Evolutionary conservation across 352 stramenopile species (phyloP).

Genomic region (Saprolegnia parasitica): DNA sequence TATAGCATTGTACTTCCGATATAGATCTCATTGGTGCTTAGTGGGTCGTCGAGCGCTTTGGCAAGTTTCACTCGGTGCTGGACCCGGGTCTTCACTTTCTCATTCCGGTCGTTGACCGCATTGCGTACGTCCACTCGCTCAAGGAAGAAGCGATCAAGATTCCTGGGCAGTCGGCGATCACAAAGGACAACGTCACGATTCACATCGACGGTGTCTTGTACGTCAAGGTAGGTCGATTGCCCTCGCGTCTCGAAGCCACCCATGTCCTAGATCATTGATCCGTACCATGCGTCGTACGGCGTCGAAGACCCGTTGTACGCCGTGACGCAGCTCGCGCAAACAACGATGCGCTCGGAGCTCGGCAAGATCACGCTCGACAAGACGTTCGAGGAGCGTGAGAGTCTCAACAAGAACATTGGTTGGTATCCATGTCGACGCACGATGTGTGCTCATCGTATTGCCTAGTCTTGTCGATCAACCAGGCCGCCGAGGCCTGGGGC

Average conservation of each 20-base stretch:
- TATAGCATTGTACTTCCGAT: neutral
- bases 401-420: constrained; percentile 84
- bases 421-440: neutral
- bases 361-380: constrained; percentile 92
- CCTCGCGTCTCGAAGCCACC: constrained; percentile 72
- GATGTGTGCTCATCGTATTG: neutral
- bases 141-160: constrained; percentile 92
- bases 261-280: constrained; percentile 43
- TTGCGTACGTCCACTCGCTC: constrained; percentile 89
- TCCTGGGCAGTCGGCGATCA: constrained; percentile 85
- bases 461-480: constrained; percentile 83
- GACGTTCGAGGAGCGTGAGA: constrained; percentile 91
- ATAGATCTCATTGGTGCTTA: constrained; percentile 4
- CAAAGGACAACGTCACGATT: constrained; percentile 89
- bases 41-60: constrained; percentile 89
- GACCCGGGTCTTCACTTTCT: constrained; percentile 85
- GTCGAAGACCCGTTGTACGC: constrained; percentile 86
- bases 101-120: constrained; percentile 85
- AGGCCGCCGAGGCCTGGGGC: constrained; percentile 85
- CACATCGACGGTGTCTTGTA: constrained; percentile 90
- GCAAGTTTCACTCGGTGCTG: constrained; percentile 86
- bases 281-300: constrained; percentile 28
- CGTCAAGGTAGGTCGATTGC: constrained; percentile 46
- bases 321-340: constrained; percentile 87
- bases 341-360: constrained; percentile 88